Conservation (phyloP, 2,329 filamentous ascomycete genomes). For the Penicillium oxalicum region DNA sequence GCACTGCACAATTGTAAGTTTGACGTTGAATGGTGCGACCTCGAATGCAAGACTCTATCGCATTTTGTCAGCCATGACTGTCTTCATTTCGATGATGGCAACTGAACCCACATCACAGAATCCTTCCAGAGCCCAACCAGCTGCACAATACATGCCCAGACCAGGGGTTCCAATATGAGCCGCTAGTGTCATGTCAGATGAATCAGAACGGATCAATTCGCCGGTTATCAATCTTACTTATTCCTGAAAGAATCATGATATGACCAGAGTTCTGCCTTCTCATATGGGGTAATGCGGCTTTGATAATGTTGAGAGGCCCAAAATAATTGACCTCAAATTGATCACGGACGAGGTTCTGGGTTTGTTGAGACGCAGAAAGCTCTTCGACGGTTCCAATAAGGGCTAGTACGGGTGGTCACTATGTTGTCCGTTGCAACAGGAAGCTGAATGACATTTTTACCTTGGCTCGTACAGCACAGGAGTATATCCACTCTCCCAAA, state of each 20-base stretch:
- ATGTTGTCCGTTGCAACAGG: background rate
- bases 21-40: conserved; percentile 93
- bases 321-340: conserved; percentile 97
- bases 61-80: conserved; percentile 7
- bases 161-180: conserved; percentile 91
- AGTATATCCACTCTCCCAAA: conserved; percentile 88
- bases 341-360: conserved; percentile 73
- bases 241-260: conserved; percentile 81
- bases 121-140: conserved; percentile 90
- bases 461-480: conserved; percentile 82
- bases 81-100: background rate
- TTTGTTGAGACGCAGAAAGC: conserved; percentile 64
- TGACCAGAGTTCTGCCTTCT: conserved; percentile 77
- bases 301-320: conserved; percentile 92
- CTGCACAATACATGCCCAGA: conserved; percentile 82
- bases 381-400: conserved; percentile 90
- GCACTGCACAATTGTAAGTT: conserved; percentile 90
- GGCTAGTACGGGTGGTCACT: conserved; percentile 45
- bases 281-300: conserved; percentile 74
- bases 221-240: conserved; percentile 46
- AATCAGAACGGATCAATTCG: background rate
- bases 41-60: conserved; percentile 76
- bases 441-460: conserved; percentile 40
- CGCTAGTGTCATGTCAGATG: conserved; percentile 38
- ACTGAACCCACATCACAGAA: conserved; percentile 67